phyloP scores from a whole-genome alignment of 805 yeast species.

The Blastobotrys attinorum region DNA sequence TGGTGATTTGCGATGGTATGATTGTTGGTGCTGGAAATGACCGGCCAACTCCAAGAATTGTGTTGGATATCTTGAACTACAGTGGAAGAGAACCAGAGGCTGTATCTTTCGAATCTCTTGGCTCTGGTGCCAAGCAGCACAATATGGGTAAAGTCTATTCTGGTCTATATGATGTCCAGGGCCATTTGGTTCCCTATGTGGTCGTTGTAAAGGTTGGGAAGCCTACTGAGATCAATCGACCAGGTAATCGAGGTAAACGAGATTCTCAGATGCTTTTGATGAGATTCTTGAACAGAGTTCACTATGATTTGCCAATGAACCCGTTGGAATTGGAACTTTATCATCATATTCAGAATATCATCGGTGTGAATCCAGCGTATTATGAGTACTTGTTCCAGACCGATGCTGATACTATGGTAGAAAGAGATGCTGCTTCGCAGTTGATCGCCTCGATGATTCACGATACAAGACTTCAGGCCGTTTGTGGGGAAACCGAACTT shows the following conservation, averaged over 20 bases:
- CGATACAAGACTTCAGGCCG: conserved; percentile 48
- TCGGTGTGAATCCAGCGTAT: conserved; percentile 50
- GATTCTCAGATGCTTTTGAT: conserved; percentile 54
- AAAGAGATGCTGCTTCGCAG: conserved; percentile 46
- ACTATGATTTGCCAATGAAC: conserved; percentile 53
- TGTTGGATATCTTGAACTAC: conserved; percentile 45
- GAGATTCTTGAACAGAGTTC: conserved; percentile 54
- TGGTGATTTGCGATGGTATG: conserved; percentile 55
- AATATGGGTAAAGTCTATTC: conserved; percentile 56
- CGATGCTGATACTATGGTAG: conserved; percentile 57
- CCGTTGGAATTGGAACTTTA: conserved; percentile 49
- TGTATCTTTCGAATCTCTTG: conserved; percentile 47
- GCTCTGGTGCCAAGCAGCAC: conserved; percentile 55
- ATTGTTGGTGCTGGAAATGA: conserved; percentile 58
- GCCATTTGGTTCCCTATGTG: conserved; percentile 47
- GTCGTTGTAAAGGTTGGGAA: conserved; percentile 55
- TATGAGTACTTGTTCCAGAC: conserved; percentile 50
- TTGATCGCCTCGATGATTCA: conserved; percentile 49
- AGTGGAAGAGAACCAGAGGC: conserved; percentile 47
- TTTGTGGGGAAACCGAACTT: conserved; percentile 56
- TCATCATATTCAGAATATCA: conserved; percentile 46
- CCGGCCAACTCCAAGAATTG: conserved; percentile 49
- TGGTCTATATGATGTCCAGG: conserved; percentile 51
- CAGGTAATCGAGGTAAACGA: conserved; percentile 61
- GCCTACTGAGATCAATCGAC: conserved; percentile 47